These are phyloP conservation scores for Trichosporon sp. DNA, from an alignment of 1,284 basidiomycete genomes.

Conservation along the genomic window DNA sequence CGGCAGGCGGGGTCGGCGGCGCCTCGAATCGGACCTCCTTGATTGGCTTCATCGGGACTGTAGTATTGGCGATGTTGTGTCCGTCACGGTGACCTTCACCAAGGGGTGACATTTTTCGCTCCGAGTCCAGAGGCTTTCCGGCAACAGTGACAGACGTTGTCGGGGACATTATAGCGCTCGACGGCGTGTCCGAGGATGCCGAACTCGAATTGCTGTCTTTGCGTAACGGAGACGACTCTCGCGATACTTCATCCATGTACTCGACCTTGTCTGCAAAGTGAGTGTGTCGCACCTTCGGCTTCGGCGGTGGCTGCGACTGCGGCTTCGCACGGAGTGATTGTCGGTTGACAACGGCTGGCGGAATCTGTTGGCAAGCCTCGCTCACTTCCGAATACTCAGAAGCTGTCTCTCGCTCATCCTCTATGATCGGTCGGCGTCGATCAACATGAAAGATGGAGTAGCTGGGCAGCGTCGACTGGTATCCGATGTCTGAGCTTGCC, in stretches of 20 bases:
- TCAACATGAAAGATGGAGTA: not conserved
- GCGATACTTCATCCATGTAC: not conserved
- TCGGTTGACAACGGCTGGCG: not conserved
- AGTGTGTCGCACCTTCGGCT: not conserved
- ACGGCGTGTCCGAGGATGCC: not conserved
- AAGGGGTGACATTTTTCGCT: not conserved
- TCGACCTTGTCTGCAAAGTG: not conserved
- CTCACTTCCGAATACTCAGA: not conserved
- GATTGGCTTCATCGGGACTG: not conserved
- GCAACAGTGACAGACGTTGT: not conserved
- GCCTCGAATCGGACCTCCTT: not conserved
- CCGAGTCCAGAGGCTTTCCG: not conserved
- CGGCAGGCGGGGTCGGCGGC: not conserved
- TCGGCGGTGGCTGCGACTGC: not conserved
- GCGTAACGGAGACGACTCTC: not conserved
- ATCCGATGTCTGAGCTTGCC: not conserved
- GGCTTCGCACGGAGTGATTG: not conserved
- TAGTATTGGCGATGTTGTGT: not conserved
- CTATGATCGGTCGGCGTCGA: not conserved
- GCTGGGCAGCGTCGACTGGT: not conserved
- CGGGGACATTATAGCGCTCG: not conserved
- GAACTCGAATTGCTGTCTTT: not conserved
- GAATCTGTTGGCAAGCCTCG: not conserved
- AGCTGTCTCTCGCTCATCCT: not conserved
- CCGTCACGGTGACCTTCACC: not conserved